Evolutionary conservation across 768 basidiomycete genomes (phyloP), one percentile per base, ranked within the genome.

Genomic region (Thelephora aurantiotincta): DNA sequence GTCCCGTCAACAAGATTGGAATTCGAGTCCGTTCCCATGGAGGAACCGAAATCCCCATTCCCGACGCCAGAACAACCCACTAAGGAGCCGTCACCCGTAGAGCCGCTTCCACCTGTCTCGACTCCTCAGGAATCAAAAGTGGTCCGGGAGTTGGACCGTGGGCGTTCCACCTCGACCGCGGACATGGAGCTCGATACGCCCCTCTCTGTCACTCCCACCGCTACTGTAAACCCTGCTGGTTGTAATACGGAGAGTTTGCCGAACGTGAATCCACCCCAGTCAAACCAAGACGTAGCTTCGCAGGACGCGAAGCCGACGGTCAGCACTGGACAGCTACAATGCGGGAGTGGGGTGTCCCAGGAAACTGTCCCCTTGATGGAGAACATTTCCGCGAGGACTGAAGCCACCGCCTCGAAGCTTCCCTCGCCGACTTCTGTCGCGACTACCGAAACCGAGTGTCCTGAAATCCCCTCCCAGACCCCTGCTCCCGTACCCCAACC

Each of bases 251-350:
- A 33, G 35, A 36, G 19, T 23, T 16, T 47, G 36, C 46, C 18
- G 5, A 44, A 6, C 30, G 19, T 3, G 3, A 14, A 18, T 11
- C 23, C 11, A 18, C 47, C 5, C 5, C 20, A 30, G 35, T 33
- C 22, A 14, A 33, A n/a, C 5, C 47, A 50, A 47, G 33, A 51
- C 44, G 33, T 34, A 47, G 4, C 46, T 48, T 11, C 46, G 52
- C 6, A 54, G 48, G 5, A 26, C 46, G 13, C 48, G 50, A 43
- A 51, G 44, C 48, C 48, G 46, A 5, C 44, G 47, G 19, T 41
- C 30, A 9, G 9, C 9, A 9, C 9, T 30, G 9, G 11, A 9
- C 34, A 20, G 16, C 16, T 14, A 52, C 45, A n/a, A 34, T 30
- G 36, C 9, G 13, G n/a, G 36, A 33, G 13, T 37, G 22, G 26